Conservation (phyloP, 805 yeast genomes). For the Huiozyma sinensis region DNA sequence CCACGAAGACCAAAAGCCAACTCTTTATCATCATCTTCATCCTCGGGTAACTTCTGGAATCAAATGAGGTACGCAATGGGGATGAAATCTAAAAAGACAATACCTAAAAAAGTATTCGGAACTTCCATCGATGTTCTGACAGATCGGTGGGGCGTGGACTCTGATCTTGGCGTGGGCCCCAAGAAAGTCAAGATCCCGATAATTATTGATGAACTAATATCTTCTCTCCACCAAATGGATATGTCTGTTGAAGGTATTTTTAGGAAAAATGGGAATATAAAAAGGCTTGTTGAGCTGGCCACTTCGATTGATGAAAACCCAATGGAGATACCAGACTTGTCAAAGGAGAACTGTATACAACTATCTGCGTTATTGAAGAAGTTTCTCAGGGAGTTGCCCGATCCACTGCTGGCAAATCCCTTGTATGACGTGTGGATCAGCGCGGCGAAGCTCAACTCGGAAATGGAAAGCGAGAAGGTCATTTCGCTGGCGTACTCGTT, state of each 20-base stretch:
- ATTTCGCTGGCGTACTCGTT: conserved; percentile 59
- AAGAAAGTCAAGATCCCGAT: conserved; percentile 71
- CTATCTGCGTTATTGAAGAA: conserved; percentile 87
- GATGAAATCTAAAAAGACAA: conserved; percentile 17
- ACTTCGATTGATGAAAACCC: conserved; percentile 68
- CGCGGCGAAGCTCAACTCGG: conserved; percentile 46
- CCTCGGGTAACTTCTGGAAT: conserved; percentile 20
- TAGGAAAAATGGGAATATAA: conserved; percentile 91
- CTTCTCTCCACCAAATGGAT: conserved; percentile 79
- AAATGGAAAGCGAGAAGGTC: conserved; percentile 37
- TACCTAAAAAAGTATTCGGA: conserved; percentile 54
- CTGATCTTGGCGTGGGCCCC: conserved; percentile 79
- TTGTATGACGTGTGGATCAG: conserved; percentile 72
- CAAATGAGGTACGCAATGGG: conserved; percentile 22
- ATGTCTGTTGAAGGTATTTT: conserved; percentile 94
- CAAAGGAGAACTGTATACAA: conserved; percentile 77
- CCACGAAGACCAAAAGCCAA: not conserved
- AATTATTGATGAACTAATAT: conserved; percentile 74
- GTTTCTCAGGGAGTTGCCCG: conserved; percentile 86
- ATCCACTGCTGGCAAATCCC: conserved; percentile 70
- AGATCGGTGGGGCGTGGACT: conserved; percentile 64
- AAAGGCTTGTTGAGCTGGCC: conserved; percentile 61
- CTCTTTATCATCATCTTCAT: not conserved
- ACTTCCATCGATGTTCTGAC: conserved; percentile 61
- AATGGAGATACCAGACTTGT: conserved; percentile 55